Evolutionary conservation across 768 basidiomycete genomes (phyloP).

Genomic region (Lactarius deliciosus): DNA sequence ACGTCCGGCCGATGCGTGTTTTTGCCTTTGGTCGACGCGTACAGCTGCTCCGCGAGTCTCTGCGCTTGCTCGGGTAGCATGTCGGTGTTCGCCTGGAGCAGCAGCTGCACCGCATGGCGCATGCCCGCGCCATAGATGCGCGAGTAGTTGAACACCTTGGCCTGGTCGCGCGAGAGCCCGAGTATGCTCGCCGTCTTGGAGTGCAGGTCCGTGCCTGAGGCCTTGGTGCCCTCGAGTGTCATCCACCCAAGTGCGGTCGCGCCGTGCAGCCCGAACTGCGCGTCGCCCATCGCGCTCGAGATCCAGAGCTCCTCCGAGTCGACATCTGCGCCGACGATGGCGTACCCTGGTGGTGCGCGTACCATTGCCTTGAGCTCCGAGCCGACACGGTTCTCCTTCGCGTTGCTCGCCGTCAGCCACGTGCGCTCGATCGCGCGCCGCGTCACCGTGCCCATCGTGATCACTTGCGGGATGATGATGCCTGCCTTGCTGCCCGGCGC

Average conservation of each 20-base stretch:
- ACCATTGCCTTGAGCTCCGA: slow-evolving; percentile 99
- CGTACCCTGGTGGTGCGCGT: slow-evolving; percentile 87
- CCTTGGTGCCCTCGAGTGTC: slow-evolving; percentile 97
- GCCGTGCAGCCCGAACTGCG: slow-evolving; percentile 95
- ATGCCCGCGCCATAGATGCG: slow-evolving; percentile 98
- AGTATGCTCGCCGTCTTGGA: slow-evolving; percentile 94
- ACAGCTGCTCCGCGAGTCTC: slow-evolving; percentile 78
- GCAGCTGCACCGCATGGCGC: slow-evolving; percentile 85
- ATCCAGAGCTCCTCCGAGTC: slow-evolving; percentile 99
- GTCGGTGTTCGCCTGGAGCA: slow-evolving; percentile 79
- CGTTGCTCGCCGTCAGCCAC: slow-evolving; percentile 97
- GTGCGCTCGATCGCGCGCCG: slow-evolving; percentile 97
- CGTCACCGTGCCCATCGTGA: slow-evolving; percentile 98
- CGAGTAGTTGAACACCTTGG: slow-evolving; percentile 99
- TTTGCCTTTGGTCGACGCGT: slow-evolving; percentile 90
- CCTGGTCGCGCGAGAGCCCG: slow-evolving; percentile 89
- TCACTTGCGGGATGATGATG: slow-evolving; percentile 92
- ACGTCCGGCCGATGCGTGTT: slow-evolving; percentile 74
- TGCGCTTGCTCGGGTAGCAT: slow-evolving; percentile 80
- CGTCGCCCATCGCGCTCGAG: slow-evolving; percentile 97
- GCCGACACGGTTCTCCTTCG: slow-evolving; percentile 96
- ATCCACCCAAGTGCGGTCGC: slow-evolving; percentile 99
- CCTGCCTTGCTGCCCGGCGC: slow-evolving; percentile 61
- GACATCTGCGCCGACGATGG: slow-evolving; percentile 96
- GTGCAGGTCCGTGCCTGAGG: slow-evolving; percentile 91